phyloP scores from a whole-genome alignment of 768 basidiomycete species.

The Calocybe cyanea region DNA sequence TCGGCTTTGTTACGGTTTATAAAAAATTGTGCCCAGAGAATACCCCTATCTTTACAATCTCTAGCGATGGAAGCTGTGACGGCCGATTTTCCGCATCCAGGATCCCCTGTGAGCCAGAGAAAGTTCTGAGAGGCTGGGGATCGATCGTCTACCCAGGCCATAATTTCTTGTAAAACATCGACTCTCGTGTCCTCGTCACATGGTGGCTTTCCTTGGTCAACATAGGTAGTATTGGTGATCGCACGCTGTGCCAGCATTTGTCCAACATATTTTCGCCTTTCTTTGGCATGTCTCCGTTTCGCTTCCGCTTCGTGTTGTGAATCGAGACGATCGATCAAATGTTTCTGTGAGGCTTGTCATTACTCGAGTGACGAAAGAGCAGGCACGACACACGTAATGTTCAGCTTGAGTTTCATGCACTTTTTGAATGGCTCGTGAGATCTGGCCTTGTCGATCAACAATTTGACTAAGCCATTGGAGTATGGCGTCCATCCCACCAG shows the following conservation, averaged over 20 bases:
- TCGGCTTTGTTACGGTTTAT: constrained; percentile 15
- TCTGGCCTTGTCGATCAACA: not conserved
- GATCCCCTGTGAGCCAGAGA: constrained; percentile 17
- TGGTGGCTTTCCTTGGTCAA: constrained; percentile 14
- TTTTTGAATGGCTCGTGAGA: not conserved
- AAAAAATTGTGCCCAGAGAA: constrained; percentile 17
- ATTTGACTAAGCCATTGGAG: not conserved
- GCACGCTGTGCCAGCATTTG: constrained; percentile 3
- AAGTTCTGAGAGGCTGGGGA: constrained; percentile 6
- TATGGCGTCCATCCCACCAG: constrained; percentile 8
- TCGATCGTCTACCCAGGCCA: constrained; percentile 10
- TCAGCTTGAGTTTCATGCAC: not conserved
- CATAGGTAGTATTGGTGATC: constrained; percentile 11
- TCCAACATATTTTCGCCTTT: not conserved
- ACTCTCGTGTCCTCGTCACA: constrained; percentile 15
- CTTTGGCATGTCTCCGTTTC: not conserved
- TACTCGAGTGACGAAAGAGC: not conserved
- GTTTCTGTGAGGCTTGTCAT: not conserved
- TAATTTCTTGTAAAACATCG: constrained; percentile 13
- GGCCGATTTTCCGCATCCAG: constrained; percentile 17
- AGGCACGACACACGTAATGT: not conserved
- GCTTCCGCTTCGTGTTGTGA: not conserved
- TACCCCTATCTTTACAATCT: constrained; percentile 12
- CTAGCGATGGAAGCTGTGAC: constrained; percentile 16
- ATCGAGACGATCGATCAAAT: not conserved